Conservation (phyloP, 345 rosid genomes). For the Cochlearia excelsa region DNA sequence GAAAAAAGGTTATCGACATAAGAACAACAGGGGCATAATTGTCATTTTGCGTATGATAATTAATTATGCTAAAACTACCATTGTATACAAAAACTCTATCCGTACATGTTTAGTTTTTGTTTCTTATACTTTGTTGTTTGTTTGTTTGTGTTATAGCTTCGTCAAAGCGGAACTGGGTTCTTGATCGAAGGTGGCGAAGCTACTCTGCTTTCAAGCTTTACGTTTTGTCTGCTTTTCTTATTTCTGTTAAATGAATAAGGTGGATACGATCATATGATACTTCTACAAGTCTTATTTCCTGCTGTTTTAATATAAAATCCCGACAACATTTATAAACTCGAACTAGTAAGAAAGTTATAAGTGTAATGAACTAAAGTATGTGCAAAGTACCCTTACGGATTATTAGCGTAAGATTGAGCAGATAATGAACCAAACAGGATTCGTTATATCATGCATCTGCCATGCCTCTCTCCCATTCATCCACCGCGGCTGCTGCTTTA, state of each 20-base stretch:
- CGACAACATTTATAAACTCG: constrained; percentile 3
- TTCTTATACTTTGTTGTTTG: too few relatives aligned
- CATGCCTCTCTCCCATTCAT: constrained; percentile 40
- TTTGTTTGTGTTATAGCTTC: too few relatives aligned
- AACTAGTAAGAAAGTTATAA: background rate
- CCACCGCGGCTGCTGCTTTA: constrained; percentile 59
- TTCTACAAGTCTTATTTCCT: too few relatives aligned
- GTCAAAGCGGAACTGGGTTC: constrained; percentile 20
- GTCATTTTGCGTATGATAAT: too few relatives aligned
- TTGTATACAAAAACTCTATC: too few relatives aligned
- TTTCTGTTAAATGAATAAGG: background rate
- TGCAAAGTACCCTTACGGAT: constrained; percentile 3
- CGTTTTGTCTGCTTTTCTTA: background rate
- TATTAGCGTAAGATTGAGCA: too few relatives aligned
- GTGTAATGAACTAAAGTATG: background rate
- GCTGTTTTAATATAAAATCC: too few relatives aligned
- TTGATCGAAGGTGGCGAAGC: constrained; percentile 24
- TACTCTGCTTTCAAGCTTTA: background rate
- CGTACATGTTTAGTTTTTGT: too few relatives aligned
- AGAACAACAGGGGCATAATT: too few relatives aligned
- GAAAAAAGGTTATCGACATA: too few relatives aligned
- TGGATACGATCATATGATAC: background rate
- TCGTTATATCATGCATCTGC: constrained; percentile 31
- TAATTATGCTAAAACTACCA: too few relatives aligned
- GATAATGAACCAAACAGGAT: constrained; percentile 5